Conservation (phyloP, 2,329 filamentous ascomycete species). For the Aspergillus brunneoviolaceus region DNA sequence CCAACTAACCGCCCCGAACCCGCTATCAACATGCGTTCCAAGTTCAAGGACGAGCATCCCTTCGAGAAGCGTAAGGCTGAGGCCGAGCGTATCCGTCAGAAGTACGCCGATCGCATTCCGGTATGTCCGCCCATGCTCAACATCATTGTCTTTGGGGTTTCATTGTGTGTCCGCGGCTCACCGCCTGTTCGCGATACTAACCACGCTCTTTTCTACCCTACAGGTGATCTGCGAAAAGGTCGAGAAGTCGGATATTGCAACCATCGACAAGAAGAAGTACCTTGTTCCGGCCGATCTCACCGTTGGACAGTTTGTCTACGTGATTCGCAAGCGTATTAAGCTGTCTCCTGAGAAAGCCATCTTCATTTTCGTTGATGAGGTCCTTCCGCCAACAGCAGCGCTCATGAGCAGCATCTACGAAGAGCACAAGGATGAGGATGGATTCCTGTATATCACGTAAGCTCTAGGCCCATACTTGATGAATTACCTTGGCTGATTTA, state of each 20-base stretch:
- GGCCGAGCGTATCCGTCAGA: constrained; percentile 98
- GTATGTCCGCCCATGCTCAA: constrained; percentile 57
- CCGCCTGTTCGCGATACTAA: constrained; percentile 34
- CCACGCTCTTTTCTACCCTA: constrained; percentile 19
- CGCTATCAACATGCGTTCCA: constrained; percentile 78
- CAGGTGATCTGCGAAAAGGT: constrained; percentile 99
- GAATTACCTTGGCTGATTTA: not conserved
- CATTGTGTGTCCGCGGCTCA: constrained; percentile 20
- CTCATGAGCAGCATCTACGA: constrained; percentile 99
- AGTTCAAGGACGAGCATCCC: constrained; percentile 99
- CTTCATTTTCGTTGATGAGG: constrained; percentile 99
- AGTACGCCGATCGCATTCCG: constrained; percentile 97
- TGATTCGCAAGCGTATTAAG: constrained; percentile 99
- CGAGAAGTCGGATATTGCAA: constrained; percentile 98
- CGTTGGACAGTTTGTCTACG: constrained; percentile 99
- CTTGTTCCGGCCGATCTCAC: constrained; percentile 96
- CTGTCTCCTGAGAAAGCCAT: constrained; percentile 99
- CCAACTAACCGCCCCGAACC: constrained; percentile 3
- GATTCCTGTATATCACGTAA: constrained; percentile 97
- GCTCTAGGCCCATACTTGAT: constrained; percentile 29
- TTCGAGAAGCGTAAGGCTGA: constrained; percentile 99
- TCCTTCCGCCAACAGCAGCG: constrained; percentile 91
- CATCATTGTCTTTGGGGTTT: not conserved
- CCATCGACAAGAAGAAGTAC: constrained; percentile 99
- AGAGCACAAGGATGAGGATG: constrained; percentile 88